phyloP scores from a whole-genome alignment of 1,284 basidiomycete species.

The Leccinum griseonigrum region DNA sequence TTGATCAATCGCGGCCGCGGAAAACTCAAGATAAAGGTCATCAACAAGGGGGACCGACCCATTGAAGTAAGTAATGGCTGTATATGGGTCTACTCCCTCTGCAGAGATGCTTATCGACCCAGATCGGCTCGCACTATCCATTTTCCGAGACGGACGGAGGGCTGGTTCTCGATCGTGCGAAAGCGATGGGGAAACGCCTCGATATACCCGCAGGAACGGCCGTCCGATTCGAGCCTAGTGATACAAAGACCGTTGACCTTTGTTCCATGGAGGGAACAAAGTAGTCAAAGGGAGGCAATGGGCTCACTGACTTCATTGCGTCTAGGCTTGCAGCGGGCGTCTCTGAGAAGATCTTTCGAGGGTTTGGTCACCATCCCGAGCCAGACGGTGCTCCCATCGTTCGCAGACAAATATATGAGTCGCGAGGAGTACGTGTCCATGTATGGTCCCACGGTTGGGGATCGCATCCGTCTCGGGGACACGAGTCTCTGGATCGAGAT shows the following conservation, averaged over 20 bases:
- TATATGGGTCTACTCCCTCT: background rate
- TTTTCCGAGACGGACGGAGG: slow-evolving; percentile 89
- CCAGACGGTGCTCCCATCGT: slow-evolving; percentile 50
- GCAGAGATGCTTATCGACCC: slow-evolving; percentile 4
- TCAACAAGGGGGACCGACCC: slow-evolving; percentile 92
- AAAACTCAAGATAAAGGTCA: slow-evolving; percentile 74
- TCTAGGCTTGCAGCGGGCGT: slow-evolving; percentile 22
- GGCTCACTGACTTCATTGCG: slow-evolving; percentile 56
- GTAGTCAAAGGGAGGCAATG: slow-evolving; percentile 80
- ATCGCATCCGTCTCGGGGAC: slow-evolving; percentile 87
- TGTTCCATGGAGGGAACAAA: slow-evolving; percentile 71
- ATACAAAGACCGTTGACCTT: slow-evolving; percentile 80
- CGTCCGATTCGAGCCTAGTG: slow-evolving; percentile 95
- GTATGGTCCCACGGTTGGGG: slow-evolving; percentile 94
- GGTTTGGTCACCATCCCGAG: slow-evolving; percentile 64
- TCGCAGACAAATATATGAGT: slow-evolving; percentile 51
- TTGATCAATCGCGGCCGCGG: slow-evolving; percentile 72
- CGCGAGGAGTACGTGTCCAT: slow-evolving; percentile 81
- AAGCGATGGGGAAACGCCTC: slow-evolving; percentile 82
- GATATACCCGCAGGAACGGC: slow-evolving; percentile 95
- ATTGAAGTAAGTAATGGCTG: slow-evolving; percentile 64
- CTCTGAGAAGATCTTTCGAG: slow-evolving; percentile 29
- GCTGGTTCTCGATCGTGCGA: slow-evolving; percentile 80
- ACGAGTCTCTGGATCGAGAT: slow-evolving; percentile 92
- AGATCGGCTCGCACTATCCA: slow-evolving; percentile 93